phyloP scores from a whole-genome alignment of 2,329 filamentous ascomycete species.

The Balansia obtecta region DNA sequence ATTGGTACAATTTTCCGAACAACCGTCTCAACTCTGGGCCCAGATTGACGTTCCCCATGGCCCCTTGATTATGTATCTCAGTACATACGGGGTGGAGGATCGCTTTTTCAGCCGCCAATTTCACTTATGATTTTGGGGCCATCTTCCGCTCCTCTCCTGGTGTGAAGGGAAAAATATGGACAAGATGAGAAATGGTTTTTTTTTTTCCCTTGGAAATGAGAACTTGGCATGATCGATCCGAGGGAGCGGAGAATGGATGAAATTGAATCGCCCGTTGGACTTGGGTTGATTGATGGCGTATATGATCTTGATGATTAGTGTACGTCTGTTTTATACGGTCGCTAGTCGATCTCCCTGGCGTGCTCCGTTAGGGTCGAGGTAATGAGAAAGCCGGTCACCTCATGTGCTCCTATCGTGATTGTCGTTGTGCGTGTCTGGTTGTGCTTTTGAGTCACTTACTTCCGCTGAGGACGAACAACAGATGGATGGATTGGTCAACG shows the following conservation, averaged over 20 bases:
- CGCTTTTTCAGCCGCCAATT: neutral
- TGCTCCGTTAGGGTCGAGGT: constrained; percentile 23
- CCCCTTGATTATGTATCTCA: neutral
- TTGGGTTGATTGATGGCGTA: constrained; percentile 1
- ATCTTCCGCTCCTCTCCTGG: neutral
- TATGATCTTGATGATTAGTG: constrained; percentile 20
- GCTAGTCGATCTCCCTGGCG: constrained; percentile 25
- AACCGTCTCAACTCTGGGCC: neutral
- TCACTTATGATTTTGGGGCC: neutral
- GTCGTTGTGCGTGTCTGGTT: neutral
- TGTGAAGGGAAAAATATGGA: neutral
- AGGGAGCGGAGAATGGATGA: constrained; percentile 1
- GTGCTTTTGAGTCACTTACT: too few species aligned
- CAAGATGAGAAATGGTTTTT: constrained; percentile 5
- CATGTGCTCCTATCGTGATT: constrained; percentile 5
- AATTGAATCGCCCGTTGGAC: constrained; percentile 1
- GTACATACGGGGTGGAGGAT: neutral
- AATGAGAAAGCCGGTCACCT: constrained; percentile 26
- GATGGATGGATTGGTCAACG: neutral
- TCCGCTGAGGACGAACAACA: neutral
- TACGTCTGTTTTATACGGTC: constrained; percentile 13
- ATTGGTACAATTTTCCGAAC: neutral
- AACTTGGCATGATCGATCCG: constrained; percentile 10
- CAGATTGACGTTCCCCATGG: neutral
- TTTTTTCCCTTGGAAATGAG: constrained; percentile 9